A percentile compares a stretch with the other conserved stretches of the same genome.
phyloP scores from a whole-genome alignment of 768 basidiomycete genomes.

The Mrakia frigida region DNA sequence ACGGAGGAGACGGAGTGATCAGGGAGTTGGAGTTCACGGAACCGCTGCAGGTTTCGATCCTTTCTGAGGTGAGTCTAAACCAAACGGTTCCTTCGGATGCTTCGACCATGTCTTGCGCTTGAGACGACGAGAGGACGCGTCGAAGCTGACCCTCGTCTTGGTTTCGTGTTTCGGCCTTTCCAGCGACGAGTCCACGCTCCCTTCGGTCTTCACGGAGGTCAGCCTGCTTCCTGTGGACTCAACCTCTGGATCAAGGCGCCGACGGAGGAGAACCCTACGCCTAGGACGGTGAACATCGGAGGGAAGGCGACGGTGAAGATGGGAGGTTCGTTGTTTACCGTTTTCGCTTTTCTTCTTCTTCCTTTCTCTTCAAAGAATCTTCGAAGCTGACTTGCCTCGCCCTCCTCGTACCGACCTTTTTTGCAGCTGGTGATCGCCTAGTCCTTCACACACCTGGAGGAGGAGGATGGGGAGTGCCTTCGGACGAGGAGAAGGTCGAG shows the following conservation, averaged over 20 bases:
- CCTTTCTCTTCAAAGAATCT: background rate
- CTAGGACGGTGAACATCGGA: slow-evolving; percentile 68
- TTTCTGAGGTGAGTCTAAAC: slow-evolving; percentile 63
- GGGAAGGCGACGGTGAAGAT: slow-evolving; percentile 82
- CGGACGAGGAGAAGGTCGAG: slow-evolving; percentile 31
- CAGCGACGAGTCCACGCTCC: slow-evolving; percentile 79
- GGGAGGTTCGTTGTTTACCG: slow-evolving; percentile 55
- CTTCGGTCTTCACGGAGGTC: slow-evolving; percentile 79
- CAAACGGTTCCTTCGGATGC: too few relatives aligned
- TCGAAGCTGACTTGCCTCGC: too few relatives aligned
- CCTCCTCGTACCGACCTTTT: background rate
- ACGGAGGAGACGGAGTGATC: slow-evolving; percentile 38
- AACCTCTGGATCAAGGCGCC: slow-evolving; percentile 71
- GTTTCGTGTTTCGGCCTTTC: background rate
- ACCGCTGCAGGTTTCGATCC: slow-evolving; percentile 59
- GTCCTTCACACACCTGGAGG: slow-evolving; percentile 84
- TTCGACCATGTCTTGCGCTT: too few relatives aligned
- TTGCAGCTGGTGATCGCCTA: slow-evolving; percentile 58
- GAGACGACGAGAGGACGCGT: background rate
- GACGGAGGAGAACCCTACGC: slow-evolving; percentile 14
- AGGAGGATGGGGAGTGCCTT: slow-evolving; percentile 68
- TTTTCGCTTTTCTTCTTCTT: background rate
- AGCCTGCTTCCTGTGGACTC: slow-evolving; percentile 61
- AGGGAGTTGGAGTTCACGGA: slow-evolving; percentile 39
- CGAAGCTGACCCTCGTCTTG: background rate